phyloP scores from a whole-genome alignment of 148 eudicot genomes.

The Mesembryanthemum crystallinum region DNA sequence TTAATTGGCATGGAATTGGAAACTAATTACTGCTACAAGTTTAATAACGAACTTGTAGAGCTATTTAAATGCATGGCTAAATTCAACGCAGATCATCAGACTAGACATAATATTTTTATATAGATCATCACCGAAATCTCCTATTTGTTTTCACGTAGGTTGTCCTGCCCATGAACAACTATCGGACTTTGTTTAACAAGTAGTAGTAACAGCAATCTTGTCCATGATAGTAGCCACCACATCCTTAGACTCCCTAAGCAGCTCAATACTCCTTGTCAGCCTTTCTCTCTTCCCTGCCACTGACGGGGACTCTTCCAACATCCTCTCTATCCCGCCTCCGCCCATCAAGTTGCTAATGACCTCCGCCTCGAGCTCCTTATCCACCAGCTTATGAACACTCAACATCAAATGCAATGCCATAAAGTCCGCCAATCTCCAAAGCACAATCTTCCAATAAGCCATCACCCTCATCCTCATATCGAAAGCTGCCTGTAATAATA shows the following conservation, averaged over 20 bases:
- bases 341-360: constrained; percentile 42
- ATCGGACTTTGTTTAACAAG: too few relatives aligned
- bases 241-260: constrained; percentile 54
- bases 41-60: too few relatives aligned
- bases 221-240: constrained; percentile 37
- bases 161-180: too few relatives aligned
- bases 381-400: constrained; percentile 42
- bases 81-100: too few relatives aligned
- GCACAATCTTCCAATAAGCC: constrained; percentile 48
- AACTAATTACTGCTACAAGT: too few relatives aligned
- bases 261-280: constrained; percentile 45
- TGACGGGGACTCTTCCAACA: constrained; percentile 51
- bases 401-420: constrained; percentile 48
- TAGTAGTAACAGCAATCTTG: neutral
- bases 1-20: too few relatives aligned
- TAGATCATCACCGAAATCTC: too few relatives aligned
- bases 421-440: constrained; percentile 41
- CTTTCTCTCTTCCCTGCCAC: constrained; percentile 39
- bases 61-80: too few relatives aligned
- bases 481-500: constrained; percentile 9
- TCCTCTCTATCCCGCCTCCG: constrained; percentile 41
- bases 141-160: too few relatives aligned
- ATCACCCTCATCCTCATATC: constrained; percentile 35
- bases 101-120: too few relatives aligned
- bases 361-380: constrained; percentile 36